A percentile compares a stretch with the other conserved stretches of the same genome.
phyloP scores from a whole-genome alignment of 1,284 basidiomycete genomes.

The Irpex lacteus region DNA sequence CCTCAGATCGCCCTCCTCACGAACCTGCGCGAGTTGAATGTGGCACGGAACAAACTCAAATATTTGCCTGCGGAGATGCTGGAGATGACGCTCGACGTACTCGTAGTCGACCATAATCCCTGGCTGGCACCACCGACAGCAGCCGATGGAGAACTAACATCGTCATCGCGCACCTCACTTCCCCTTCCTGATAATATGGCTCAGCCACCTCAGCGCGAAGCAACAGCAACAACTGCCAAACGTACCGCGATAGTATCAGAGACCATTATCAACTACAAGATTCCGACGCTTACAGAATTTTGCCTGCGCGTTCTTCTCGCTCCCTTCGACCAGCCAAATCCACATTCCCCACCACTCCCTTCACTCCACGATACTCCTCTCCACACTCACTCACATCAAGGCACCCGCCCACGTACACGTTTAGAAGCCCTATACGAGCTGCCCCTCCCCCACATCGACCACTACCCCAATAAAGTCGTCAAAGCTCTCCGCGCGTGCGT shows the following conservation, averaged over 20 bases:
- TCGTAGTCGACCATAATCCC: slow-evolving; percentile 55
- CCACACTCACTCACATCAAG: background rate
- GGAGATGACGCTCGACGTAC: slow-evolving; percentile 44
- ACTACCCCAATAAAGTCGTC: slow-evolving; percentile 17
- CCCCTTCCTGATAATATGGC: background rate
- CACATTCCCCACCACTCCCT: slow-evolving; percentile 11
- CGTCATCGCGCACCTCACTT: background rate
- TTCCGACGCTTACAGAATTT: slow-evolving; percentile 50
- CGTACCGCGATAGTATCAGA: slow-evolving; percentile 15
- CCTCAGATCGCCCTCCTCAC: slow-evolving; percentile 58
- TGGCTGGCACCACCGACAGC: slow-evolving; percentile 35
- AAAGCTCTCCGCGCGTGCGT: slow-evolving; percentile 23
- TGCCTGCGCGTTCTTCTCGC: slow-evolving; percentile 47
- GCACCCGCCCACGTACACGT: slow-evolving; percentile 23
- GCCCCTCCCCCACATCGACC: slow-evolving; percentile 15
- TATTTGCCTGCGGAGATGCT: slow-evolving; percentile 68
- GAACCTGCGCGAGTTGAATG: slow-evolving; percentile 57
- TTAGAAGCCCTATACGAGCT: slow-evolving; percentile 27
- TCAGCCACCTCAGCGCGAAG: background rate
- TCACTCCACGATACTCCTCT: slow-evolving; percentile 16
- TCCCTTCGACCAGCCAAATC: slow-evolving; percentile 14
- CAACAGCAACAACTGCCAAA: background rate
- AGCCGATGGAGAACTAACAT: background rate
- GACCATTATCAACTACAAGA: slow-evolving; percentile 24
- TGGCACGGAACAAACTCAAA: slow-evolving; percentile 56